Conservation (phyloP, 139 green algal species). For the Desmodesmus armatus region DNA sequence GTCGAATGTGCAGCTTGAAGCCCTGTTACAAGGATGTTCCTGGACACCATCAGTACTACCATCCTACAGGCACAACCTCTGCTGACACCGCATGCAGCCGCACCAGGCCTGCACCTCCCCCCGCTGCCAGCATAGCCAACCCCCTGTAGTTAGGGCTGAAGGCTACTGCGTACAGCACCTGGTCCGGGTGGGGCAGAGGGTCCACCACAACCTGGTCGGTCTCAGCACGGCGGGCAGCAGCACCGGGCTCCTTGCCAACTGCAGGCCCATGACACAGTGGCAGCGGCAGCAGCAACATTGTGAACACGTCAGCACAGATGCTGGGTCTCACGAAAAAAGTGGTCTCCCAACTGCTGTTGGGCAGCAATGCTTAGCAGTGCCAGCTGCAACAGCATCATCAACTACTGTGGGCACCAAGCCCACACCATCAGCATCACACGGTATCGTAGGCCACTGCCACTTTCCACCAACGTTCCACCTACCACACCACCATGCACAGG, state of each 20-base stretch:
- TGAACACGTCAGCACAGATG: no score
- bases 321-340: no score
- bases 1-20: no score
- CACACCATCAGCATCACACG: no score
- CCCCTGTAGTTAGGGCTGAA: conserved; percentile 31
- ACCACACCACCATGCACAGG: no score
- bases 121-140: conserved; percentile 7
- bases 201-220: conserved; percentile 32
- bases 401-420: no score
- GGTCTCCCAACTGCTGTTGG: no score
- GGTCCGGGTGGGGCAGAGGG: conserved; percentile 31
- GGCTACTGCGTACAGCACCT: conserved; percentile 34
- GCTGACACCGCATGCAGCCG: conserved; percentile 28
- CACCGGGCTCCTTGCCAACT: neutral
- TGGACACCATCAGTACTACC: neutral
- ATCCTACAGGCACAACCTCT: neutral
- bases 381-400: neutral
- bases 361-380: neutral
- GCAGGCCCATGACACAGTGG: neutral
- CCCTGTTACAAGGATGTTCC: no score
- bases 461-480: no score
- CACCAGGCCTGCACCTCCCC: conserved; percentile 25
- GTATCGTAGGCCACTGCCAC: no score
- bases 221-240: no score
- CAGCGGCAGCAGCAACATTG: neutral